A percentile compares a stretch with the other conserved stretches of the same genome.
These are phyloP conservation scores for Agarophyton chilense DNA, from an alignment of 23 red algal genomes.

Conservation along the genomic window DNA sequence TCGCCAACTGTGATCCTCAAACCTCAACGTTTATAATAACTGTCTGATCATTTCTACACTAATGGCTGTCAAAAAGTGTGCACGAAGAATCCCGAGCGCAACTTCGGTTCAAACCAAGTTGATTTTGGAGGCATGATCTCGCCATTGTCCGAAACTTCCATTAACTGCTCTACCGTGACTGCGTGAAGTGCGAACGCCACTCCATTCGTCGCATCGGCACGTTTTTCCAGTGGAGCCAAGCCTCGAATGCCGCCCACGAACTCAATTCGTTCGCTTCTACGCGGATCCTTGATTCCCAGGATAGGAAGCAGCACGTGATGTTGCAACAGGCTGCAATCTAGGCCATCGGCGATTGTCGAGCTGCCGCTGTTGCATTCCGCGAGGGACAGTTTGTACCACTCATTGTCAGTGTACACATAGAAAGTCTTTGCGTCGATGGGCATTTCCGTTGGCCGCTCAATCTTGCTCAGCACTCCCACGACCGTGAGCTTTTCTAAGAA, in stretches of 20 bases:
- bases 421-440: constrained; percentile 1
- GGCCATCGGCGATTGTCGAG: not conserved
- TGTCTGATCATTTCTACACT: not conserved
- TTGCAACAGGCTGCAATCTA: constrained; percentile 62
- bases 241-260: constrained; percentile 71
- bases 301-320: constrained; percentile 30
- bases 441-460: constrained; percentile 8
- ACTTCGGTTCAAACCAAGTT: constrained; percentile 82
- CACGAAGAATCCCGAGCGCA: constrained; percentile 70
- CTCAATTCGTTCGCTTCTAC: constrained; percentile 49
- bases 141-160: constrained; percentile 57
- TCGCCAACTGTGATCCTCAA: not conserved
- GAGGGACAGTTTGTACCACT: constrained; percentile 50
- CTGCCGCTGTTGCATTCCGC: not conserved
- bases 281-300: constrained; percentile 50
- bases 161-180: constrained; percentile 45
- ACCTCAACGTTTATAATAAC: not conserved
- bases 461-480: constrained; percentile 13
- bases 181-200: constrained; percentile 61
- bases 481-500: constrained; percentile 26
- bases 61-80: constrained; percentile 48
- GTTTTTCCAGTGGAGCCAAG: not conserved
- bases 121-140: constrained; percentile 80
- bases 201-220: constrained; percentile 7
- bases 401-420: constrained; percentile 24